A percentile compares a stretch with the other conserved stretches of the same genome.
Evolutionary conservation across 495 filamentous ascomycete genomes (phyloP).

Genomic region (Neurospora tetrasperma): DNA sequence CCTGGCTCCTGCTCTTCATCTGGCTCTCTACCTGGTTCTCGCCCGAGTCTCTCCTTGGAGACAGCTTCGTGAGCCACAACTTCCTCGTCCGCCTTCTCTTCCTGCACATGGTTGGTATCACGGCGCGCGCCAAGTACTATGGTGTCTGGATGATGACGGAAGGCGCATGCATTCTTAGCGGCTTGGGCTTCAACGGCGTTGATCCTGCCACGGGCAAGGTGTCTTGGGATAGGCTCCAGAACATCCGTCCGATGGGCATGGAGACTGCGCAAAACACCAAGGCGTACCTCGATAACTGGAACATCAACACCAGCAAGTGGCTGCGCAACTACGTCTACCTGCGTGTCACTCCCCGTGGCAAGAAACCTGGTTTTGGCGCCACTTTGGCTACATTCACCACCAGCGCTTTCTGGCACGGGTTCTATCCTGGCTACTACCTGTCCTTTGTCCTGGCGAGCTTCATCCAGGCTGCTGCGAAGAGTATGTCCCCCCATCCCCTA

Average conservation of each 20-base stretch:
- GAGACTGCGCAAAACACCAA: slow-evolving; percentile 86
- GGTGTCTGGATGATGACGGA: slow-evolving; percentile 91
- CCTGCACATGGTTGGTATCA: slow-evolving; percentile 73
- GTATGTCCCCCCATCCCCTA: slow-evolving; percentile 40
- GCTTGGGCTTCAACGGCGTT: slow-evolving; percentile 88
- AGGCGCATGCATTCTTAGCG: slow-evolving; percentile 87
- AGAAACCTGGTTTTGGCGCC: slow-evolving; percentile 92
- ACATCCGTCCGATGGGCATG: slow-evolving; percentile 71
- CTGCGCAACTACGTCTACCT: slow-evolving; percentile 92
- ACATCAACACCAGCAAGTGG: slow-evolving; percentile 98
- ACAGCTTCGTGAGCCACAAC: slow-evolving; percentile 52
- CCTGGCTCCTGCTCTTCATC: slow-evolving; percentile 73
- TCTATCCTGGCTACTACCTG: slow-evolving; percentile 94
- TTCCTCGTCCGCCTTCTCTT: slow-evolving; percentile 64
- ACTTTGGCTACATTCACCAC: slow-evolving; percentile 90
- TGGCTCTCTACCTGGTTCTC: slow-evolving; percentile 59
- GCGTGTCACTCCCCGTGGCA: slow-evolving; percentile 87
- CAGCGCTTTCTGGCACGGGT: slow-evolving; percentile 95
- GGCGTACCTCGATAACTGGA: slow-evolving; percentile 85
- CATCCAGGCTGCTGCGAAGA: slow-evolving; percentile 87
- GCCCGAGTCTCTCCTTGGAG: slow-evolving; percentile 44
- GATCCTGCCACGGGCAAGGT: slow-evolving; percentile 72
- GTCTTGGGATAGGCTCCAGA: slow-evolving; percentile 80
- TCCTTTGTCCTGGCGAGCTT: slow-evolving; percentile 82
- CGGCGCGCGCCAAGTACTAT: slow-evolving; percentile 83